Conservation (phyloP, 1,139 yeast species). For the Candida dubliniensis region DNA sequence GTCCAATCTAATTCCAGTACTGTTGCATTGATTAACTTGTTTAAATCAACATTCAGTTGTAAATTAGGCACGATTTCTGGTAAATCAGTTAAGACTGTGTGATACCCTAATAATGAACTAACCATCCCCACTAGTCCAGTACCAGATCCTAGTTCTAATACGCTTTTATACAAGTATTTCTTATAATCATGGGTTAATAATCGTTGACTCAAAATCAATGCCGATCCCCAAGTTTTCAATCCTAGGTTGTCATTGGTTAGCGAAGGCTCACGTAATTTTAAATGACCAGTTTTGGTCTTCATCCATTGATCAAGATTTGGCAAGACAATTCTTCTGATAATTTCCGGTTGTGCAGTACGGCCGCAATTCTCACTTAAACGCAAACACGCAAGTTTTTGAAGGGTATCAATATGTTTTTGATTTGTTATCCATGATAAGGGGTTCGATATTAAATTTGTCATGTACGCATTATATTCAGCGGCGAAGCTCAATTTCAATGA, state of each 20-base stretch:
- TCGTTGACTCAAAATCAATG: constrained; percentile 65
- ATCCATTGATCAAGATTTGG: constrained; percentile 26
- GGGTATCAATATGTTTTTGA: constrained; percentile 35
- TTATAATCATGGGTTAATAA: constrained; percentile 27
- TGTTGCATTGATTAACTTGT: constrained; percentile 30
- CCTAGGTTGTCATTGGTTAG: constrained; percentile 86
- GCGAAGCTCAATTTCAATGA: constrained; percentile 23
- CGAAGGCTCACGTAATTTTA: constrained; percentile 69
- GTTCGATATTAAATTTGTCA: constrained; percentile 63
- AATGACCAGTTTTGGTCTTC: constrained; percentile 32
- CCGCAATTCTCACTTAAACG: constrained; percentile 85
- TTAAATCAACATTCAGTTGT: constrained; percentile 52
- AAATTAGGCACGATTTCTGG: constrained; percentile 75
- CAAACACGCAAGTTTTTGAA: constrained; percentile 57
- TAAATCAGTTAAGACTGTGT: constrained; percentile 70
- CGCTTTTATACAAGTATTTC: constrained; percentile 35
- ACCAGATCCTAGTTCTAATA: constrained; percentile 88
- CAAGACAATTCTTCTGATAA: constrained; percentile 49
- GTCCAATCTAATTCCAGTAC: constrained; percentile 78
- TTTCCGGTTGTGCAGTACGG: constrained; percentile 77
- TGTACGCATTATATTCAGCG: constrained; percentile 50
- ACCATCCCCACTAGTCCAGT: constrained; percentile 88
- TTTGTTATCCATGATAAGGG: constrained; percentile 51
- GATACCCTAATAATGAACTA: constrained; percentile 50
- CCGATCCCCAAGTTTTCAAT: constrained; percentile 94